Conservation (phyloP, 805 yeast species). For the Candida schatavii region DNA sequence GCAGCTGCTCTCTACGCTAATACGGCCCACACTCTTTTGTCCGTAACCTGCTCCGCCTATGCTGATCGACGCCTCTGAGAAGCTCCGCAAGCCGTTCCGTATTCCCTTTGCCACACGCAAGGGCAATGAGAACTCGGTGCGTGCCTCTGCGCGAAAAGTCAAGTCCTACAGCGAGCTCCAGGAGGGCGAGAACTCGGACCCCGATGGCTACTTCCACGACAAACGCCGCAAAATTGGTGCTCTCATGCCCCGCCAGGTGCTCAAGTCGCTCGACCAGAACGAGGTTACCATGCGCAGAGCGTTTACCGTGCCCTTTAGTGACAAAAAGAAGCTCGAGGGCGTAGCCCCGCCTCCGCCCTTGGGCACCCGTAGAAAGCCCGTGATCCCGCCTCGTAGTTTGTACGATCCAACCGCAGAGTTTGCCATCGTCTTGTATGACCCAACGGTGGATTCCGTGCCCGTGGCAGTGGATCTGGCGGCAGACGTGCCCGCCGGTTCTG, state of each 20-base stretch:
- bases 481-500: conserved; percentile 20
- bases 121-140: conserved; percentile 1
- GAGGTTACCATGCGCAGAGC: conserved; percentile 29
- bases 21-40: too few species aligned
- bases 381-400: conserved; percentile 83
- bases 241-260: conserved; percentile 51
- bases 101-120: conserved; percentile 50
- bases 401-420: conserved; percentile 93
- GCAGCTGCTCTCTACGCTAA: too few species aligned
- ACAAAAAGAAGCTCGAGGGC: background rate
- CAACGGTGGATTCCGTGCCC: conserved; percentile 71
- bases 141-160: conserved; percentile 5
- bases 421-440: conserved; percentile 93
- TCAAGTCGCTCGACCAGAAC: conserved; percentile 40
- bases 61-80: conserved; percentile 44
- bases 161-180: conserved; percentile 30
- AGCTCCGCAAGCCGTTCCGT: conserved; percentile 65
- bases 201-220: conserved; percentile 32
- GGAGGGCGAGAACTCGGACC: conserved; percentile 19
- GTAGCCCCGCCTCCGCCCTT: conserved; percentile 70
- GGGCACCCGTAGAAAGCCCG: conserved; percentile 71
- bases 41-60: too few species aligned
- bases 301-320: conserved; percentile 62
- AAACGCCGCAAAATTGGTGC: conserved; percentile 50
- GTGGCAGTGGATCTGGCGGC: background rate